Percentiles rank a stretch among this genome's conserved stretches.
phyloP scores from a whole-genome alignment of 306 rosid genomes.

The Vigna unguiculata region DNA sequence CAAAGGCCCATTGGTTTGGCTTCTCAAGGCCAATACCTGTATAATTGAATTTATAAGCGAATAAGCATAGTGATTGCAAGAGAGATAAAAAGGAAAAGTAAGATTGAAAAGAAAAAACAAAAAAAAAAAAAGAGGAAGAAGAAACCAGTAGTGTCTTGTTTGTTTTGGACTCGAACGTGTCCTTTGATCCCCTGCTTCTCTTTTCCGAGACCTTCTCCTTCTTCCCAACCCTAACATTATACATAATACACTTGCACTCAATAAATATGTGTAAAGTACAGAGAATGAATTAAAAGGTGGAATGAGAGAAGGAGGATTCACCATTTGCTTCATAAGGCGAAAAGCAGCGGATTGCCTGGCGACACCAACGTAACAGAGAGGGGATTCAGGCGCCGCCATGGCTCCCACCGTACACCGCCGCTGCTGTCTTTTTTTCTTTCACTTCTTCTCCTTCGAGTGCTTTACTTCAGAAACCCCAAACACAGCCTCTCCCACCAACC shows the following conservation, averaged over 20 bases:
- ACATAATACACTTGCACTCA: neutral
- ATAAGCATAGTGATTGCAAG: neutral
- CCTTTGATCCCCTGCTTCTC: slow-evolving; percentile 98
- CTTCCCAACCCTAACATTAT: slow-evolving; percentile 91
- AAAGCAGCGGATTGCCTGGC: slow-evolving; percentile 90
- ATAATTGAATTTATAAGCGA: neutral
- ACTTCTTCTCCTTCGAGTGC: neutral
- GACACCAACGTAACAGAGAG: slow-evolving; percentile 89
- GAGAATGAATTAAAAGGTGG: neutral
- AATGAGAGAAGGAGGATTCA: slow-evolving; percentile 15
- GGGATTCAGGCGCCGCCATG: slow-evolving; percentile 97
- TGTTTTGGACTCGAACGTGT: slow-evolving; percentile 77
- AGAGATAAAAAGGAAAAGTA: neutral
- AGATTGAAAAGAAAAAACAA: no score
- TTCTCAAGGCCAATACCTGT: slow-evolving; percentile 88
- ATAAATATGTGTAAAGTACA: neutral
- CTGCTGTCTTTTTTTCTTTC: neutral
- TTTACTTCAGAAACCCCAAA: neutral
- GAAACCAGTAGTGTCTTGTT: slow-evolving; percentile 86
- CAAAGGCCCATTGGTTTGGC: slow-evolving; percentile 95
- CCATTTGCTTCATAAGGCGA: slow-evolving; percentile 99
- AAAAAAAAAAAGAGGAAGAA: neutral
- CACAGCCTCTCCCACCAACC: neutral
- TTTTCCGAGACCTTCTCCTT: slow-evolving; percentile 98
- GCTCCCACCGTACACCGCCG: slow-evolving; percentile 4